Base-by-base conservation (phyloP, 352 stramenopile genomes). In the Blastocystis sp. region DNA sequence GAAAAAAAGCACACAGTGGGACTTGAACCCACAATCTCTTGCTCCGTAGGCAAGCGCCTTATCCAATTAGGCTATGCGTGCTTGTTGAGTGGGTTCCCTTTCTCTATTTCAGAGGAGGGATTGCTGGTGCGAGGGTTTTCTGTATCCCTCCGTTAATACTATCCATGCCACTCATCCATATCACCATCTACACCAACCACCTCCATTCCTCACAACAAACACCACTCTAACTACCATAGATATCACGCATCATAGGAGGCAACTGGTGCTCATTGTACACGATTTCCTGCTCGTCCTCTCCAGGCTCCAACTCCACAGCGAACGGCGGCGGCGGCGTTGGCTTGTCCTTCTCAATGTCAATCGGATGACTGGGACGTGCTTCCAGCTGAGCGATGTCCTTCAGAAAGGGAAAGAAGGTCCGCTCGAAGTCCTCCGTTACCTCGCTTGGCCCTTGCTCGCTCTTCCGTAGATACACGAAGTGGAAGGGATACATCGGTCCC, bases 401-500 rank as follows among this genome's bases (percentile, higher is more conserved):
- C n/a, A n/a, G n/a, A n/a, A n/a, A n/a, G 6, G 61, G 61, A 18
- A 73, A 73, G 29, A 48, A 73, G 3, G 27, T 7, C 21, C 8
- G n/a, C 29, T 51, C 32, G 34, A 73, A 73, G 18, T 4, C 29
- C 16, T 32, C n/a, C n/a, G 42, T 29, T 8, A 73, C 18, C 38
- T 6, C 11, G 4, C 8, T n/a, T 40, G 61, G 61, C 4, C 61
- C 61, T 7, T 53, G n/a, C 61, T 73, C 61, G 44, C 46, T 73
- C 18, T 73, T 73, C 61, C 46, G 42, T 24, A 73, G 34, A 40
- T 73, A 73, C 4, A 32, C 46, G 44, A 73, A 73, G 29, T 73
- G 38, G 18, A 24, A 73, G 3, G 61, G 61, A 51, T 73, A 73
- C 61, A 73, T 73, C 4, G 61, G 61, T 32, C 61, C 61, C 61